Evolutionary conservation across 768 basidiomycete species (phyloP), one percentile per base, ranked within the genome.

Genomic region (Boletellus ananas): DNA sequence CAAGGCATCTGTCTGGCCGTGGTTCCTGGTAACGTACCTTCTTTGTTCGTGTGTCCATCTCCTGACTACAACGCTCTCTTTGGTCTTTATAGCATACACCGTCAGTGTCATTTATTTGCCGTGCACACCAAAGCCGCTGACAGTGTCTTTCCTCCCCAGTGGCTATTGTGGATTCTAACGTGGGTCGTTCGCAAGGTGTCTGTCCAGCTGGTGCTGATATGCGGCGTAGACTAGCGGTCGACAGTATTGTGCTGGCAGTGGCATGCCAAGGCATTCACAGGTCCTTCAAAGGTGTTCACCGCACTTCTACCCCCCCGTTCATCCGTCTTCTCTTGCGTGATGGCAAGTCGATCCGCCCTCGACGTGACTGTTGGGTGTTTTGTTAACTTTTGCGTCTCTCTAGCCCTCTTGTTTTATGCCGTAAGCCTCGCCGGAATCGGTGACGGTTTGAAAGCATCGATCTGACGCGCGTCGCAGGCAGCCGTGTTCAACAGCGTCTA

Each of bases 351-450:
- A 23, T 23, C 6, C 23, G 6, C 23, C 23, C 23, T 6, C 6
- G 23, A 23, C 23, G 3, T 6, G 23, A 23, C 23, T 6, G 23
- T 23, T 23, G 2, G 38, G 33, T 1, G 20, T 21, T 41, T 13
- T 1, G 5, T 11, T 29, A 29, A 3, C 7, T n/a, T 37, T 12
- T 13, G 4, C 23, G 12, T 43, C 14, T 34, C 17, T 29, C 45
- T 8, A 55, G 54, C 54, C 1, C 1, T 56, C n/a, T n/a, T 23
- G 6, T 56, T 55, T 55, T 55, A 52, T 12, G 35, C 43, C n/a
- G 54, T 52, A 18, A 48, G 54, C 29, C 10, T 18, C 9, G 14
- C 37, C 9, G 1, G 38, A 9, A 25, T 21, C 29, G 14, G 29
- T n/a, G 16, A 14, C 21, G 23, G 40, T 14, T 18, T 7, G 10